phyloP scores from a whole-genome alignment of 225 moss, liverwort and hornwort genomes.

The Pleurozium schreberi region DNA sequence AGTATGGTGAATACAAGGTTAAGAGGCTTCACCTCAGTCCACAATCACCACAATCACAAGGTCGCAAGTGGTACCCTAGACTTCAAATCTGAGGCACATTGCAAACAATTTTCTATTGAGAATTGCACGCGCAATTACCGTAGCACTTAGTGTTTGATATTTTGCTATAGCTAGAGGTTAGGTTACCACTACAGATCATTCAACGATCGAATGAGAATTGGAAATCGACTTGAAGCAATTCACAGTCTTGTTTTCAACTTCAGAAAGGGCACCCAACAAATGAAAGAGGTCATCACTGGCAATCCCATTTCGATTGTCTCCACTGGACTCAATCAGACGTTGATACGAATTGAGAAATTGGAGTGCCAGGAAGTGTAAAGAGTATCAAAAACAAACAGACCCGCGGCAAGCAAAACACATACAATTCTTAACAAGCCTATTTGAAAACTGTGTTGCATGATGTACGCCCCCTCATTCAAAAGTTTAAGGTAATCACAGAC shows the following conservation, averaged over 20 bases:
- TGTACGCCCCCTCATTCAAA: no score
- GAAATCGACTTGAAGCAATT: not conserved
- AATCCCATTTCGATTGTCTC: not conserved
- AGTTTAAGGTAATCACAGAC: no score
- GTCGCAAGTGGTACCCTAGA: not conserved
- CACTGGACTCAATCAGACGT: not conserved
- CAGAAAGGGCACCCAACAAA: not conserved
- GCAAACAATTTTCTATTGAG: not conserved
- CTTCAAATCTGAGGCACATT: not conserved
- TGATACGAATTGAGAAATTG: not conserved
- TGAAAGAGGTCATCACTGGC: not conserved
- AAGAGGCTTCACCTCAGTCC: not conserved
- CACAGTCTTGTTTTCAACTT: not conserved
- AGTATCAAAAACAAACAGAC: no score
- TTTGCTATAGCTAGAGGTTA: not conserved
- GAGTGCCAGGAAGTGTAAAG: not conserved
- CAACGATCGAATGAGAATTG: not conserved
- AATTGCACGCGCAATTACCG: no score
- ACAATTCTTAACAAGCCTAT: no score
- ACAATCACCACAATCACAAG: not conserved
- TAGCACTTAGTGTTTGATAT: not conserved
- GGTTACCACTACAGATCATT: not conserved
- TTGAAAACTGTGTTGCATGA: no score
- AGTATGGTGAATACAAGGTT: not conserved
- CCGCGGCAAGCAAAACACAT: no score